A percentile compares a stretch with the other conserved stretches of the same genome.
Evolutionary conservation across 169 alveolate genomes (phyloP).

Genomic region (Plasmodium sp.): DNA sequence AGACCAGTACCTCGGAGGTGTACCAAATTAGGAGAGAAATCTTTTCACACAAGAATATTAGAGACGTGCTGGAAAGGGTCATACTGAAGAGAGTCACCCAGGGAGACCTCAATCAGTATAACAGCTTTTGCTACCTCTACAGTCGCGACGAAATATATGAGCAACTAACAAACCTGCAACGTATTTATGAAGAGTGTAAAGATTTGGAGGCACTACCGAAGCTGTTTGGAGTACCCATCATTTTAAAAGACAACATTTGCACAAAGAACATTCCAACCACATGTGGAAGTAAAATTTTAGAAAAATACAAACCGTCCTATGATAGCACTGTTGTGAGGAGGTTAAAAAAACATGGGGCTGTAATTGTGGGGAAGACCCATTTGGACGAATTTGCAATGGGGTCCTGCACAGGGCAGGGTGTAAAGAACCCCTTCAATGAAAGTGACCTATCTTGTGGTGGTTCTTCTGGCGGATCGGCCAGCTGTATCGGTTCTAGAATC

Average conservation of each 20-base stretch:
- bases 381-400: slow-evolving; percentile 85
- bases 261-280: slow-evolving; percentile 32
- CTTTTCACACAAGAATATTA: background rate
- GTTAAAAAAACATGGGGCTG: slow-evolving; percentile 75
- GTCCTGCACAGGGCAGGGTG: slow-evolving; percentile 60
- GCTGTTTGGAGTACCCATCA: slow-evolving; percentile 50
- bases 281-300: slow-evolving; percentile 71
- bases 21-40: slow-evolving; percentile 51
- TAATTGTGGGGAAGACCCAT: slow-evolving; percentile 80
- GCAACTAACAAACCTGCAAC: slow-evolving; percentile 21
- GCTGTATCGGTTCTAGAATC: slow-evolving; percentile 79
- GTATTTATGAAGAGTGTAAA: slow-evolving; percentile 18
- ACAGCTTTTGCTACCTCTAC: slow-evolving; percentile 53
- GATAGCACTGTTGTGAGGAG: slow-evolving; percentile 78
- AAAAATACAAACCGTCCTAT: slow-evolving; percentile 75
- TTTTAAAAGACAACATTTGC: slow-evolving; percentile 41
- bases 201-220: slow-evolving; percentile 16
- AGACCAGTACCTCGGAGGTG: slow-evolving; percentile 13
- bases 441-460: slow-evolving; percentile 78
- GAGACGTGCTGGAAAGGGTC: background rate
- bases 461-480: slow-evolving; percentile 86
- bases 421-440: slow-evolving; percentile 75
- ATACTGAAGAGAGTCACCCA: slow-evolving; percentile 10
- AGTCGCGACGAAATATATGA: slow-evolving; percentile 24
- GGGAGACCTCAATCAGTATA: slow-evolving; percentile 24